phyloP scores from a whole-genome alignment of 1,284 basidiomycete genomes.

The Melanopsichium pennsylvanicum region DNA sequence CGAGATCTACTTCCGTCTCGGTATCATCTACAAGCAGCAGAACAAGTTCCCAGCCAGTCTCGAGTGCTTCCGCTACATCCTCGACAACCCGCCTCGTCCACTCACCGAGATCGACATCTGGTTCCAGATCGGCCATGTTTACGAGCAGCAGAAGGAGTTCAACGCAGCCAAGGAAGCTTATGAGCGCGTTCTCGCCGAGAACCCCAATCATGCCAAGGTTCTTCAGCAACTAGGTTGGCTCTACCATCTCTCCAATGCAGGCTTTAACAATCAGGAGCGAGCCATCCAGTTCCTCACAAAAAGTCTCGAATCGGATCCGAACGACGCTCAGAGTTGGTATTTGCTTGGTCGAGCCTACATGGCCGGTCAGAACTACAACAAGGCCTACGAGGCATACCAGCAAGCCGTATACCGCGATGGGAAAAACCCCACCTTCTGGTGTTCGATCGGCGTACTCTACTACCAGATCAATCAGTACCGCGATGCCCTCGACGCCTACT shows the following conservation, averaged over 20 bases:
- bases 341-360: conserved; percentile 96
- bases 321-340: conserved; percentile 98
- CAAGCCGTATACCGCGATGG: conserved; percentile 98
- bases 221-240: conserved; percentile 97
- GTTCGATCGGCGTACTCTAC: conserved; percentile 97
- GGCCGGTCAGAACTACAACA: conserved; percentile 99
- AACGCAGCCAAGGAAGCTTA: conserved; percentile 91
- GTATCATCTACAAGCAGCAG: conserved; percentile 99
- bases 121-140: conserved; percentile 99
- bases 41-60: conserved; percentile 74
- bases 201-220: conserved; percentile 93
- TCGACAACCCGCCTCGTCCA: conserved; percentile 91
- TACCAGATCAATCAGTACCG: conserved; percentile 99
- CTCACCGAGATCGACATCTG: conserved; percentile 97
- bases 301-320: conserved; percentile 78
- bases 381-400: conserved; percentile 99
- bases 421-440: conserved; percentile 99
- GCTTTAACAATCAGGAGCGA: conserved; percentile 93
- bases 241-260: conserved; percentile 91
- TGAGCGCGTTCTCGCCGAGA: conserved; percentile 91
- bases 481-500: conserved; percentile 97
- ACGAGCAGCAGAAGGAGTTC: conserved; percentile 96
- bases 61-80: conserved; percentile 83
- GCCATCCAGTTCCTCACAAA: conserved; percentile 93
- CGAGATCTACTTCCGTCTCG: conserved; percentile 96